These are phyloP conservation scores for Neurospora sp. DNA, from an alignment of 495 filamentous ascomycete genomes.

Conservation along the genomic window DNA sequence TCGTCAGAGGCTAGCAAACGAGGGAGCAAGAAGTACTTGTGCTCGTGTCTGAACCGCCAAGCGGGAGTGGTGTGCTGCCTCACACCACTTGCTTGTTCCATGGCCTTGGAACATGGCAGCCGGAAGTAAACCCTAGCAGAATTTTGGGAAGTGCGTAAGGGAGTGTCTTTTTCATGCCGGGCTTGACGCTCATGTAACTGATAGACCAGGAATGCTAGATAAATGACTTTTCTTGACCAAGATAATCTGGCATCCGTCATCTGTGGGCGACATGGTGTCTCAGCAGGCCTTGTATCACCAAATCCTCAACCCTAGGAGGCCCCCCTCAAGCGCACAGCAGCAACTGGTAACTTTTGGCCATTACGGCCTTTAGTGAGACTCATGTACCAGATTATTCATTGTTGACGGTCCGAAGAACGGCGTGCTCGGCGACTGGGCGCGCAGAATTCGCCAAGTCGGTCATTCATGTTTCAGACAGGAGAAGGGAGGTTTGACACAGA, in stretches of 20 bases:
- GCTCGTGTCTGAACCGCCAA: conserved; percentile 4
- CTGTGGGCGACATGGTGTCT: conserved; percentile 19
- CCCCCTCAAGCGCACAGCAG: neutral
- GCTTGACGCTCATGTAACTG: neutral
- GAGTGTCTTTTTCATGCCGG: neutral
- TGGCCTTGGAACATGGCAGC: neutral
- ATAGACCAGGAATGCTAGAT: conserved; percentile 2
- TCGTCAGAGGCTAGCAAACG: neutral
- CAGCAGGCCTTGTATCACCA: conserved; percentile 8
- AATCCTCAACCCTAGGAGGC: neutral
- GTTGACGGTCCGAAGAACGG: neutral
- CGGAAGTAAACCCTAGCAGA: neutral
- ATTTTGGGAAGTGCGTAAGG: neutral
- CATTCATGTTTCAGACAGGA: neutral
- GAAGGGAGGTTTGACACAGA: neutral
- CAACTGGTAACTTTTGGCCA: neutral
- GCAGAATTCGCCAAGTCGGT: neutral
- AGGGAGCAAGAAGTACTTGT: neutral
- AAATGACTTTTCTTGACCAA: conserved; percentile 5
- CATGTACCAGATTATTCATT: neutral
- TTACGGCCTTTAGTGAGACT: conserved; percentile 1
- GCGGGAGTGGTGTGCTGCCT: neutral
- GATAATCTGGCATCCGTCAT: conserved; percentile 3
- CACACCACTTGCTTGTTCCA: neutral
- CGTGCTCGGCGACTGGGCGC: neutral